Evolutionary conservation across 805 yeast genomes (phyloP).

Genomic region (Starmera caribaea): DNA sequence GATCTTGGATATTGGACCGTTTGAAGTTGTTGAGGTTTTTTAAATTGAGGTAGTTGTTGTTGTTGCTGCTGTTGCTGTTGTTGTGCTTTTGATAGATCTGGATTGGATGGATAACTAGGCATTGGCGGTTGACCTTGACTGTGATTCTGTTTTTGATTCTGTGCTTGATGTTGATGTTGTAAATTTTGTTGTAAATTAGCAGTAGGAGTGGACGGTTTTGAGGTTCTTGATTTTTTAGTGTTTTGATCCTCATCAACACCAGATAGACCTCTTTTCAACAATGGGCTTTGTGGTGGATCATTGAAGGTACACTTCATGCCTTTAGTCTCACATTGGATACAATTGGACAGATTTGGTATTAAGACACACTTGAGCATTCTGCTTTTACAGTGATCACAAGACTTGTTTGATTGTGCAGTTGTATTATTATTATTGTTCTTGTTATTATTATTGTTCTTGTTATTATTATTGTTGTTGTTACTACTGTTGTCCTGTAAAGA

Average conservation of each 20-base stretch:
- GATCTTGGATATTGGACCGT: constrained; percentile 77
- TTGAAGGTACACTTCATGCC: constrained; percentile 67
- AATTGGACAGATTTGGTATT: constrained; percentile 50
- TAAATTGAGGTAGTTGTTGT: constrained; percentile 3
- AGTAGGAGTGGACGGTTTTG: constrained; percentile 18
- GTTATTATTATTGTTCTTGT: background rate
- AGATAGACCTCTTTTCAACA: constrained; percentile 23
- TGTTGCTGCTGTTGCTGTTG: constrained; percentile 5
- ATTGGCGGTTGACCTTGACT: background rate
- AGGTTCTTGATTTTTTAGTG: constrained; percentile 17
- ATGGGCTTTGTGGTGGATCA: constrained; percentile 36
- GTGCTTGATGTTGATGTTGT: constrained; percentile 2
- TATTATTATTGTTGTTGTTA: constrained; percentile 2
- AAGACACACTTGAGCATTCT: constrained; percentile 73
- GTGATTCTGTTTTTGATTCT: constrained; percentile 2
- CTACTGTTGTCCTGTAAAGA: constrained; percentile 1
- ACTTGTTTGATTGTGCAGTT: constrained; percentile 21
- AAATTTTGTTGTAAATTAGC: constrained; percentile 3
- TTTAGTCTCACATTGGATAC: constrained; percentile 70
- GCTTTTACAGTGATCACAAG: constrained; percentile 81
- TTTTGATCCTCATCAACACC: constrained; percentile 16
- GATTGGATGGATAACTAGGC: background rate
- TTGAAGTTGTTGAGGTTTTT: constrained; percentile 22
- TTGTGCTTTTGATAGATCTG: constrained; percentile 3
- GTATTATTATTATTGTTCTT: constrained; percentile 1